These are phyloP conservation scores for Polyplosphaeria fusca DNA, from an alignment of 495 filamentous ascomycete genomes.

Conservation along the genomic window DNA sequence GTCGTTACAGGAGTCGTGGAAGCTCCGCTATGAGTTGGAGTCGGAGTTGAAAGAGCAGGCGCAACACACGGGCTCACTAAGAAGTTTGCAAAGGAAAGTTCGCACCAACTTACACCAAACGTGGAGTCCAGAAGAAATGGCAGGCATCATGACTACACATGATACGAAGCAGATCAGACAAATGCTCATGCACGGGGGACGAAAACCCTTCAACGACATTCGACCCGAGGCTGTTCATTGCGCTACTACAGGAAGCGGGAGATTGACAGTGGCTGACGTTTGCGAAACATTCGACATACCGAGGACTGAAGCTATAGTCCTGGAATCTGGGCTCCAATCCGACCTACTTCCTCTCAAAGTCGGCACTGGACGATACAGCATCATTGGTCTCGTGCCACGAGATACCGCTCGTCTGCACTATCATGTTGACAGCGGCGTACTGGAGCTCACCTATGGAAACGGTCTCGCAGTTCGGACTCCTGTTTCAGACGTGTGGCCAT, in stretches of 20 bases:
- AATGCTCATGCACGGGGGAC: conserved; percentile 15
- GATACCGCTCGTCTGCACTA: conserved; percentile 55
- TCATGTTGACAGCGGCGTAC: conserved; percentile 40
- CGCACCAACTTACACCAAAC: not conserved
- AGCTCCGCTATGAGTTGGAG: not conserved
- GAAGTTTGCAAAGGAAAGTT: no score
- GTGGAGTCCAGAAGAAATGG: not conserved
- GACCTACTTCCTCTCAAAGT: conserved; percentile 46
- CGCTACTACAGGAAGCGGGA: conserved; percentile 23
- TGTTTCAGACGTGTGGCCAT: conserved; percentile 21
- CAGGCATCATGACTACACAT: conserved; percentile 28
- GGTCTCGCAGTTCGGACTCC: conserved; percentile 19
- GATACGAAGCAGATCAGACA: not conserved
- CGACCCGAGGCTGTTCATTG: conserved; percentile 21
- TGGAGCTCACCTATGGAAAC: conserved; percentile 35
- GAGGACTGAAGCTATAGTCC: conserved; percentile 15
- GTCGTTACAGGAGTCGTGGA: not conserved
- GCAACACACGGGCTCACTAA: not conserved
- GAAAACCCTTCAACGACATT: not conserved
- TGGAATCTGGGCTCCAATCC: conserved; percentile 28
- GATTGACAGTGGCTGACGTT: conserved; percentile 20
- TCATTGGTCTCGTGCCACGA: conserved; percentile 56
- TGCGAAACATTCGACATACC: conserved; percentile 39
- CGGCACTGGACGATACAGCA: conserved; percentile 62
- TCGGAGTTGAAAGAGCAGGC: no score